Evolutionary conservation across 2,329 filamentous ascomycete species (phyloP).

Genomic region (Colletotrichum tropicale): DNA sequence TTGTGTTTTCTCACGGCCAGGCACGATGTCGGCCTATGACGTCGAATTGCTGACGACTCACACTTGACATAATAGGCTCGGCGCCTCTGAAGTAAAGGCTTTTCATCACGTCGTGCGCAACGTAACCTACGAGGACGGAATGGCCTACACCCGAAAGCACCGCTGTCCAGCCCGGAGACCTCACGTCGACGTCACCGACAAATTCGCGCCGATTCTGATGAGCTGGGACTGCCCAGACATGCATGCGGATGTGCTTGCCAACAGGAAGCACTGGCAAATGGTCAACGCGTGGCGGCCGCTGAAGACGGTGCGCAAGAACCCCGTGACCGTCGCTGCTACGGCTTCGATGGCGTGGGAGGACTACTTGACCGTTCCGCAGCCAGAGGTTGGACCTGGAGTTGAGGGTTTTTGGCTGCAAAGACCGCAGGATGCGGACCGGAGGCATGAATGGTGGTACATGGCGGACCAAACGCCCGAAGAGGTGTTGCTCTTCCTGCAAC

Average conservation of each 20-base stretch:
- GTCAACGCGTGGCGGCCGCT: slow-evolving; percentile 3
- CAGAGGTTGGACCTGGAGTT: background rate
- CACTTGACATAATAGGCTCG: background rate
- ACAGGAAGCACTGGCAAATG: slow-evolving; percentile 1
- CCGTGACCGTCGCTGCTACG: background rate
- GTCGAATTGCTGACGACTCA: background rate
- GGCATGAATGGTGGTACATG: background rate
- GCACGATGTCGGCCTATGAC: rapidly evolving
- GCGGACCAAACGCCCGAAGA: background rate
- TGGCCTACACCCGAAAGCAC: background rate
- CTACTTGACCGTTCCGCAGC: background rate
- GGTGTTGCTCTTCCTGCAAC: background rate
- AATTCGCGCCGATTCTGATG: background rate
- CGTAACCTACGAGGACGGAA: background rate
- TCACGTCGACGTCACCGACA: background rate
- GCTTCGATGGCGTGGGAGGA: slow-evolving; percentile 2
- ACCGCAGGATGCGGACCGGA: background rate
- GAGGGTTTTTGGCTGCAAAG: background rate
- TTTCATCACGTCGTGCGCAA: slow-evolving; percentile 2
- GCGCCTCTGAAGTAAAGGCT: background rate
- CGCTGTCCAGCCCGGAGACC: background rate
- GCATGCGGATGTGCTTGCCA: background rate
- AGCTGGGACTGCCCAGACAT: slow-evolving; percentile 4
- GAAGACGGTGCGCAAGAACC: slow-evolving; percentile 1
- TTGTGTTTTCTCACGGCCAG: background rate